Evolutionary conservation across 345 rosid genomes (phyloP).

Genomic region (Raphanus raphanistrum): DNA sequence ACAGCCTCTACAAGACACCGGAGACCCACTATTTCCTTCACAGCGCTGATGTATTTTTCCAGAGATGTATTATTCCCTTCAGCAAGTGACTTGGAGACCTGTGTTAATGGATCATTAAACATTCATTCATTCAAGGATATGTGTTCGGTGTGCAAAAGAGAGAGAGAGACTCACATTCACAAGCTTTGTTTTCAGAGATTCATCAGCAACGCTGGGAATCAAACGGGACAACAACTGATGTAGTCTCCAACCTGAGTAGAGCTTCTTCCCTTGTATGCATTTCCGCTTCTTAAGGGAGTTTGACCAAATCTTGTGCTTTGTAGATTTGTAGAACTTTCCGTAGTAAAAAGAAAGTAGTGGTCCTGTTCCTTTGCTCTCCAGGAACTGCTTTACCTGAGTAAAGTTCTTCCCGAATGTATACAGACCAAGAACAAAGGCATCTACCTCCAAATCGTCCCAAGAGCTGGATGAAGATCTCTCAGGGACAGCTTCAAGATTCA

Average conservation of each 20-base stretch:
- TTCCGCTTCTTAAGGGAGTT: conserved; percentile 45
- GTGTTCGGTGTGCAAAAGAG: background rate
- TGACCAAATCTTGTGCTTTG: conserved; percentile 51
- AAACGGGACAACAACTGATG: conserved; percentile 60
- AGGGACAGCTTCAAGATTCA: conserved; percentile 42
- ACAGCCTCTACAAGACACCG: conserved; percentile 54
- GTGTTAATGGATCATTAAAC: conserved; percentile 28
- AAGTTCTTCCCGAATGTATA: conserved; percentile 59
- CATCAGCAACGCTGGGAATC: conserved; percentile 42
- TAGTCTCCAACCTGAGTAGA: conserved; percentile 66
- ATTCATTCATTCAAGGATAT: background rate
- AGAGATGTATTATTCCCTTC: conserved; percentile 52
- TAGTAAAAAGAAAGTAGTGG: conserved; percentile 56
- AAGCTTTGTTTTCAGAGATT: conserved; percentile 29
- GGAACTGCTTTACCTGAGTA: conserved; percentile 42
- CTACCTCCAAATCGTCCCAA: conserved; percentile 53
- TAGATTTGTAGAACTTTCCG: conserved; percentile 55
- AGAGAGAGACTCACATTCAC: conserved; percentile 30
- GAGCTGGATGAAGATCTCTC: conserved; percentile 18
- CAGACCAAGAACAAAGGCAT: conserved; percentile 55
- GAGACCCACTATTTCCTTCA: conserved; percentile 52
- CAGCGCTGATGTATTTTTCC: conserved; percentile 43
- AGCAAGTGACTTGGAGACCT: conserved; percentile 58
- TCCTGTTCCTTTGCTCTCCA: conserved; percentile 50
- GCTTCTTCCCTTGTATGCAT: conserved; percentile 49